Conservation (phyloP, 2,329 filamentous ascomycete genomes). For the Trichoderma citrinoviride region DNA sequence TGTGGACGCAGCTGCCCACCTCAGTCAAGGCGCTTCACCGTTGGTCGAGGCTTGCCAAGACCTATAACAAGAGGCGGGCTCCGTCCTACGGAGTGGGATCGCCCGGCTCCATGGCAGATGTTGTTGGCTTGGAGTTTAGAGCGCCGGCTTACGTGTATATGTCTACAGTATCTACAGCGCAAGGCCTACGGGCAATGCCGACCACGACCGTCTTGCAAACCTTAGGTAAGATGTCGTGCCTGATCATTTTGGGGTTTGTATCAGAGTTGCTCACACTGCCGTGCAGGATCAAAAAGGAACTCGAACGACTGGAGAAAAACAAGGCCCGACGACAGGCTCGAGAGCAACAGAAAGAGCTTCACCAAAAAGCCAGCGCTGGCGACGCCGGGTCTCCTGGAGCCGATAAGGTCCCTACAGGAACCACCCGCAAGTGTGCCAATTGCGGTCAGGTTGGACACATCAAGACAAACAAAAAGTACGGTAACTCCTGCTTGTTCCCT, state of each 20-base stretch:
- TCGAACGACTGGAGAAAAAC: conserved; percentile 84
- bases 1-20: conserved; percentile 25
- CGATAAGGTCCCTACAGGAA: conserved; percentile 60
- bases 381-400: conserved; percentile 49
- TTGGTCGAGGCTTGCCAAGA: conserved; percentile 25
- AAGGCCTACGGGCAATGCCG: conserved; percentile 49
- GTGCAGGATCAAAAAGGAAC: conserved; percentile 55
- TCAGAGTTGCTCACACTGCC: not conserved
- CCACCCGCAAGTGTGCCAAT: conserved; percentile 92
- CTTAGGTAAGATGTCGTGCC: conserved; percentile 36
- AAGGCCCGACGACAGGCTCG: conserved; percentile 85
- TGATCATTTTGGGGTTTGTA: not conserved
- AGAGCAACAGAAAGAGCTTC: conserved; percentile 78
- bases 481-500: conserved; percentile 28
- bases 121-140: conserved; percentile 37
- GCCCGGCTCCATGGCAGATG: conserved; percentile 33
- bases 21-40: conserved; percentile 26
- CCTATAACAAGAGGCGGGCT: conserved; percentile 3
- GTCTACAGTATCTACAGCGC: conserved; percentile 49
- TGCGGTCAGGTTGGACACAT: conserved; percentile 97
- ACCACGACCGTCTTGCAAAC: conserved; percentile 49
- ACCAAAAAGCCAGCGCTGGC: conserved; percentile 44
- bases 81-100: conserved; percentile 29
- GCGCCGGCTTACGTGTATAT: conserved; percentile 41
- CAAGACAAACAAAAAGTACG: conserved; percentile 98